Base-by-base conservation (phyloP, 768 basidiomycete species). In the Lactifluus volemus region DNA sequence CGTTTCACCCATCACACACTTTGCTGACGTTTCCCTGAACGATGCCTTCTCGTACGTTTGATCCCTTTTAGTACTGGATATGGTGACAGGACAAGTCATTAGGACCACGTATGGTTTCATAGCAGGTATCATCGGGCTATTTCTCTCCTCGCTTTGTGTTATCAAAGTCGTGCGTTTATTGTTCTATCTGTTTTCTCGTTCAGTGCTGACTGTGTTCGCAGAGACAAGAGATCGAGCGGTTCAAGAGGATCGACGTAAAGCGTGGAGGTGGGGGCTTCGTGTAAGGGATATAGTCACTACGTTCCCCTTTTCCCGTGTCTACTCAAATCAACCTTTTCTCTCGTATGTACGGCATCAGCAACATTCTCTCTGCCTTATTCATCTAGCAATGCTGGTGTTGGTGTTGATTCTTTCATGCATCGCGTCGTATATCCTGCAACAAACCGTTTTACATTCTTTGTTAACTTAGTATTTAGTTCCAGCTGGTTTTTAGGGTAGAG, bases 201-300 rank as follows among this genome's bases (percentile, higher is more conserved):
- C 5, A 12, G 17, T 36, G 5, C 25, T 29, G 9, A 59, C 47
- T 25, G 41, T 60, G 42, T 10, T 38, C 61, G 53, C 75, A 92
- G 89, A 81, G 91, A 67, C 76, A 84, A 70, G 86, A 93, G 73
- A 78, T 81, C 59, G 87, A 88, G 67, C 85, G 92, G 39, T 95
- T 96, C 80, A 85, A 82, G 78, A 88, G 80, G 75, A 95, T 96
- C 64, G 92, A 95, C 66, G 82, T 83, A 58, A 96, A 95, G 75
- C 86, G 89, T 65, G 92, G 90, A 64, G 90, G 91, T 53, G 76
- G 79, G 63, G 89, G 90, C 63, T 96, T 96, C 68, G 92, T 94
- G 63, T 95, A 74, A 81, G 15, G 32, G 30, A 12, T 5, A 34
- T 9, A 21, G 17, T 5, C 42, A 11, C 12, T 29, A 25, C 19